These are phyloP conservation scores for Solanum ossicruentum DNA, from an alignment of 257 asterid species.

Conservation along the genomic window DNA sequence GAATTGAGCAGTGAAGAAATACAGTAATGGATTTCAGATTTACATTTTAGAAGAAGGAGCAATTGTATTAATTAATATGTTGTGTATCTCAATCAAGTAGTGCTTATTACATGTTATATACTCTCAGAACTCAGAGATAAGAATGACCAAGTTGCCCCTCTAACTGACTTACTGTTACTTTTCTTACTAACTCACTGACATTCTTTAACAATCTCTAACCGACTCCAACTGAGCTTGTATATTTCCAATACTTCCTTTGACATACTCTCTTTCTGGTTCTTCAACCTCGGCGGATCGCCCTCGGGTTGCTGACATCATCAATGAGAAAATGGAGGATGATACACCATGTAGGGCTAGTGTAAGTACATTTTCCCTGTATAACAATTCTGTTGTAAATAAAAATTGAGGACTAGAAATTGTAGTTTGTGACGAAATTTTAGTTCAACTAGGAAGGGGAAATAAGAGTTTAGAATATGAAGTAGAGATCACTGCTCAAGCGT, in stretches of 20 bases:
- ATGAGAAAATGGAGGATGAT: not conserved
- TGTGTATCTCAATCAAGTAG: too few species aligned
- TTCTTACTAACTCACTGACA: too few species aligned
- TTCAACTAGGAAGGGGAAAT: not conserved
- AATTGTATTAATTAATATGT: too few species aligned
- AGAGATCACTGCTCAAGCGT: not conserved
- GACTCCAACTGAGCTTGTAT: too few species aligned
- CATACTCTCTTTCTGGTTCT: constrained; percentile 40
- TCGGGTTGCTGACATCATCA: constrained; percentile 9
- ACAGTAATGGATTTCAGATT: too few species aligned
- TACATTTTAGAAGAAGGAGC: too few species aligned
- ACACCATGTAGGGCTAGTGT: not conserved
- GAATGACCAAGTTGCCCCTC: too few species aligned
- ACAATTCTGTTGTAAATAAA: not conserved
- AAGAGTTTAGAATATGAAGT: not conserved
- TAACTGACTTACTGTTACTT: too few species aligned
- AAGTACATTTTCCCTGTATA: not conserved
- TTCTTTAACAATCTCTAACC: too few species aligned
- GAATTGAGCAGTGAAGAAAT: too few species aligned
- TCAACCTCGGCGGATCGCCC: constrained; percentile 25
- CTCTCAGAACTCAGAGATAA: too few species aligned
- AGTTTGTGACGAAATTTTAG: not conserved
- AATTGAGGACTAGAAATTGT: not conserved
- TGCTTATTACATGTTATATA: too few species aligned
- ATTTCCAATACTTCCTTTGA: constrained; percentile 28